Evolutionary conservation across 208 protist species (phyloP).

Genomic region (Leishmania guyanensis): DNA sequence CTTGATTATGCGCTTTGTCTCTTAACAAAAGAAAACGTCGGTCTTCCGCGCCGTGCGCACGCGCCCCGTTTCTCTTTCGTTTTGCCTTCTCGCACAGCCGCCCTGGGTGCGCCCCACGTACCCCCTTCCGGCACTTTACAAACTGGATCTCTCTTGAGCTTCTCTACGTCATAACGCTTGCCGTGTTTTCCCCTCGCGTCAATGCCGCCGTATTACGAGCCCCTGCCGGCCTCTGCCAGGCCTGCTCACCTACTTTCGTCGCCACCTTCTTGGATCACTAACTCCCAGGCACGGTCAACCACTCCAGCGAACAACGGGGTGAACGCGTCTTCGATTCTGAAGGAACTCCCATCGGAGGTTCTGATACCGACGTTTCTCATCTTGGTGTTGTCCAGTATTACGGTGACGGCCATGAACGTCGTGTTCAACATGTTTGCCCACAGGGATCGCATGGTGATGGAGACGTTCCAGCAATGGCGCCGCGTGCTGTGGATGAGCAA

Average conservation of each 20-base stretch:
- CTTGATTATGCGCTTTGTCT: neutral
- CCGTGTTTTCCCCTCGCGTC: neutral
- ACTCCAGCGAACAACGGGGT: neutral
- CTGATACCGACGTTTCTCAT: constrained; percentile 49
- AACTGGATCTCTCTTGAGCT: neutral
- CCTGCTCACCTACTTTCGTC: no score
- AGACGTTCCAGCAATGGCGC: constrained; percentile 37
- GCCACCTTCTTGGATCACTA: neutral
- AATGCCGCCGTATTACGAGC: neutral
- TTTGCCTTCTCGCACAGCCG: neutral
- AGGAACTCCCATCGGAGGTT: constrained; percentile 25
- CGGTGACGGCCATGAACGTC: constrained; percentile 31
- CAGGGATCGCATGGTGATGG: constrained; percentile 10
- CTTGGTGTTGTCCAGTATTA: constrained; percentile 41
- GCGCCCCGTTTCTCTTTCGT: neutral
- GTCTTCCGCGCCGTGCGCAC: neutral
- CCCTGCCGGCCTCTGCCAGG: neutral
- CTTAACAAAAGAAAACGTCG: neutral
- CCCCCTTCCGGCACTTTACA: neutral
- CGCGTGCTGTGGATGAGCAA: constrained; percentile 39
- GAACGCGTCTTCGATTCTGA: constrained; percentile 8
- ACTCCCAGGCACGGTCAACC: neutral
- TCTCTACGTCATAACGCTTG: neutral
- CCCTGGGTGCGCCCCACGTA: neutral
- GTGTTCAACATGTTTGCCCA: constrained; percentile 41